Base-by-base conservation (phyloP, 2,329 filamentous ascomycete species). In the Aspergillus costaricaensis region DNA sequence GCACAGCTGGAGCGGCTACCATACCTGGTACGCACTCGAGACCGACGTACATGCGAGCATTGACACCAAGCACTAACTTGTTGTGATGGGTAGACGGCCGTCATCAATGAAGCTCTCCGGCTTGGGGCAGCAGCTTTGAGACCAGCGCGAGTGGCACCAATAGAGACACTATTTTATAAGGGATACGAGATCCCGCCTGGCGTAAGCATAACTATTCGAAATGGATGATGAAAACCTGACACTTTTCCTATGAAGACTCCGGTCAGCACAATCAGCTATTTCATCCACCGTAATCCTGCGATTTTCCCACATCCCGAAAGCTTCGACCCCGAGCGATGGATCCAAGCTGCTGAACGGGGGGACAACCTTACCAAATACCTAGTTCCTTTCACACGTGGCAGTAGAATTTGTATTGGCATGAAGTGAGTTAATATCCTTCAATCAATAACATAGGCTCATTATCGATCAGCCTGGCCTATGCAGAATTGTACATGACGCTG, bases 1-100 rank as follows among this genome's bases (percentile, higher is more conserved):
- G 67, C 63, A 4, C 60, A 72, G 21, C 66, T 80, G 6, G 74
- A 82, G 63, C 66, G 75, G 48, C 67, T 81, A 8, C 76, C 79
- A 0, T 82, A 80, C 60, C 57, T 79, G 59, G 72, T 72, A 63
- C 10, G 55, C 38, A 12, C 2, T 10, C 12, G 3, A 43, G 1
- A 5, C 32, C 30, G 7, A 39, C 0, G n/a, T 52, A 7, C 0
- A 21, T 14, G 12, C 1, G 50, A 23, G 15, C n/a, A 21, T n/a
- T 23, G 10, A 1, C 12, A 8, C 4, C 7, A 8, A 7, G 30
- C 9, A 53, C 5, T 43, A 5, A 14, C 12, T 17, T 6, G 23
- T 25, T n/a, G 2, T 23, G 10, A 15, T 15, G 17, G 36, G 4
- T 3, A 55, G 52, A 55, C 52, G 12, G 52, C 52, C 6, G 41